phyloP scores from a whole-genome alignment of 495 filamentous ascomycete genomes.

The Beverwykella pulmonaria region DNA sequence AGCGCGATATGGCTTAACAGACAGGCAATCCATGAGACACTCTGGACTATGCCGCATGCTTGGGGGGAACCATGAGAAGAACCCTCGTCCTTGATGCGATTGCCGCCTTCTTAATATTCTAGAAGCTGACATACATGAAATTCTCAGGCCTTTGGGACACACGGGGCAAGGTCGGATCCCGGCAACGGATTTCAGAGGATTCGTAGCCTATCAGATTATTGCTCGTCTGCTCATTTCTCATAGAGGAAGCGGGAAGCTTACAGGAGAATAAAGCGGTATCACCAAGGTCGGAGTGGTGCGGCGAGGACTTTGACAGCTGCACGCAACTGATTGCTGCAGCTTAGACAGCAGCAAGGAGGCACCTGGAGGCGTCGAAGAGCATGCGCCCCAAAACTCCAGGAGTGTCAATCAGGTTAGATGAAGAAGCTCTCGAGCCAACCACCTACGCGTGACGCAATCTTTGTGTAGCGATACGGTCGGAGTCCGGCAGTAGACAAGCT shows the following conservation, averaged over 20 bases:
- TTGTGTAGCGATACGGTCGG: conserved; percentile 22
- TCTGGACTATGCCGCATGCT: background rate
- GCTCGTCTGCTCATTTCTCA: conserved; percentile 4
- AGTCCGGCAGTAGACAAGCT: conserved; percentile 33
- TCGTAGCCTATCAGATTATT: background rate
- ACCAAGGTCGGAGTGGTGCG: background rate
- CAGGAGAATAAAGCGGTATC: background rate
- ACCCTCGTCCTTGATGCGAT: conserved; percentile 2
- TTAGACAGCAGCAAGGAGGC: background rate
- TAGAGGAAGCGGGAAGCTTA: background rate
- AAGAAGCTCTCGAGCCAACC: background rate
- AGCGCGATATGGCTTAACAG: background rate
- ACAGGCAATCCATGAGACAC: background rate
- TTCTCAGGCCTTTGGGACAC: conserved; percentile 2
- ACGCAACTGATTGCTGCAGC: too few relatives aligned
- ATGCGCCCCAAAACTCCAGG: background rate
- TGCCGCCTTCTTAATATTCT: conserved; percentile 22
- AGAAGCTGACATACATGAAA: conserved; percentile 27
- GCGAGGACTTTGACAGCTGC: too few relatives aligned
- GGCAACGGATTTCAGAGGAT: conserved; percentile 9
- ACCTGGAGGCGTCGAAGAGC: conserved; percentile 3
- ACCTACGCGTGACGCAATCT: conserved; percentile 26
- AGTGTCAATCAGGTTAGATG: conserved; percentile 5
- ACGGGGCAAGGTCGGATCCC: conserved; percentile 10
- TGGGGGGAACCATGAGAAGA: background rate